Conservation (phyloP, 2,329 filamentous ascomycete genomes). For the Knoxdaviesia capensis region DNA sequence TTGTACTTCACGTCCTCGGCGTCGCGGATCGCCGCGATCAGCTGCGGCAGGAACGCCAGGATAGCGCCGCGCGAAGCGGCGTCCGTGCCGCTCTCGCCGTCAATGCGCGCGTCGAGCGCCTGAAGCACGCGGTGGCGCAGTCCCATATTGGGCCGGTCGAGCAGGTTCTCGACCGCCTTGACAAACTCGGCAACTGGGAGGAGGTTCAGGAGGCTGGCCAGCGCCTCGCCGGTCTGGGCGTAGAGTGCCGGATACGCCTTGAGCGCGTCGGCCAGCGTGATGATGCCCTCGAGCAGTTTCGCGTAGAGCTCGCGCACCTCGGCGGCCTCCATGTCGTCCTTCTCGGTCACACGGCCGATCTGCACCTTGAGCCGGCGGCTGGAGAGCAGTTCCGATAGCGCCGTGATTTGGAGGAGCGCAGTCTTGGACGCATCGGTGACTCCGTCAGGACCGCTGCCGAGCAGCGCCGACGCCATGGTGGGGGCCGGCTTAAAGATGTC, state of each 20-base stretch:
- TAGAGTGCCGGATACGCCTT: slow-evolving; percentile 35
- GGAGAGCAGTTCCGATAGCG: slow-evolving; percentile 36
- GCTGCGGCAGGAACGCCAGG: slow-evolving; percentile 58
- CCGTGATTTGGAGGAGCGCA: slow-evolving; percentile 31
- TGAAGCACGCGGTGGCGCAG: slow-evolving; percentile 62
- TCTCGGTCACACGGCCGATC: slow-evolving; percentile 33
- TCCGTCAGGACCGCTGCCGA: slow-evolving; percentile 22
- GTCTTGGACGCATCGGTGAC: slow-evolving; percentile 24
- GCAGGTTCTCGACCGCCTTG: slow-evolving; percentile 64
- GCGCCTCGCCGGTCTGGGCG: slow-evolving; percentile 42
- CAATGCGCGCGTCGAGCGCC: slow-evolving; percentile 63
- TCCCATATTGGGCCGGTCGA: slow-evolving; percentile 55
- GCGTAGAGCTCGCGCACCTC: slow-evolving; percentile 51
- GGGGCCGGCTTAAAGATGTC: slow-evolving; percentile 63
- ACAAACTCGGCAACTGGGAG: slow-evolving; percentile 78
- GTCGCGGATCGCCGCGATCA: slow-evolving; percentile 57
- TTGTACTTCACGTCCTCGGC: slow-evolving; percentile 57
- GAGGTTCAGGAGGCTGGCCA: slow-evolving; percentile 65
- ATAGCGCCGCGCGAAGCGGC: slow-evolving; percentile 46
- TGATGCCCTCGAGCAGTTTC: slow-evolving; percentile 41
- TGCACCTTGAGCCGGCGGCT: slow-evolving; percentile 35
- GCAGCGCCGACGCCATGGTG: slow-evolving; percentile 48
- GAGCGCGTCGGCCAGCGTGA: slow-evolving; percentile 45
- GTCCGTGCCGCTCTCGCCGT: slow-evolving; percentile 51
- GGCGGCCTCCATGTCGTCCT: slow-evolving; percentile 44